Evolutionary conservation across 345 rosid genomes (phyloP).

Genomic region (Lepidium africanum): DNA sequence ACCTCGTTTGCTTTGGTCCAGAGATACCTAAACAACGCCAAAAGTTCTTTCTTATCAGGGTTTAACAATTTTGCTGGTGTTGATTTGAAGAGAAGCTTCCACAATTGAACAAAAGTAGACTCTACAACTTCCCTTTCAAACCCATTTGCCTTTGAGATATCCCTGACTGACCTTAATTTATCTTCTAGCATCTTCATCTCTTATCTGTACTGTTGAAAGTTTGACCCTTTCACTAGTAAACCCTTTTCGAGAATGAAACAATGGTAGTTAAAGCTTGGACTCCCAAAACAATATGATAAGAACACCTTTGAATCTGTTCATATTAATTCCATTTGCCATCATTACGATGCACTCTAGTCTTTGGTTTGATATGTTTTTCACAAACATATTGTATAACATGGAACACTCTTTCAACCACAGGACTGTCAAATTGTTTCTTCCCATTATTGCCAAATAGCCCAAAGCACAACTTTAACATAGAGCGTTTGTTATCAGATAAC

Average conservation of each 20-base stretch:
- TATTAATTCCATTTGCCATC: neutral
- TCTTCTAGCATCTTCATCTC: neutral
- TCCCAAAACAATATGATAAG: neutral
- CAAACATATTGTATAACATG: neutral
- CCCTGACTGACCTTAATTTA: neutral
- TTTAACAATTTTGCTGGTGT: too few relatives aligned
- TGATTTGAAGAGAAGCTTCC: too few relatives aligned
- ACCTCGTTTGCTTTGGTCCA: too few relatives aligned
- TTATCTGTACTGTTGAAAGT: neutral
- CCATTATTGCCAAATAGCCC: neutral
- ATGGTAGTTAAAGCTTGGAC: neutral
- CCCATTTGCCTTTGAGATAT: neutral
- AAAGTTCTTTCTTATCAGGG: too few relatives aligned
- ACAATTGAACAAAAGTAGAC: too few relatives aligned
- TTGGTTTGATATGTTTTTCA: neutral
- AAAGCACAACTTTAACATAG: neutral
- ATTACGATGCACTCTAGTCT: neutral
- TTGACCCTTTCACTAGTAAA: neutral
- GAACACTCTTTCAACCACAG: neutral
- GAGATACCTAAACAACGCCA: too few relatives aligned
- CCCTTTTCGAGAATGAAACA: neutral
- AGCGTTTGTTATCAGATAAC: neutral
- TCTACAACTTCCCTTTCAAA: neutral
- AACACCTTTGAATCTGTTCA: neutral
- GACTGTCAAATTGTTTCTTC: neutral